Base-by-base conservation (phyloP, 208 protist genomes). In the Kentomonas sorsogonicus region DNA sequence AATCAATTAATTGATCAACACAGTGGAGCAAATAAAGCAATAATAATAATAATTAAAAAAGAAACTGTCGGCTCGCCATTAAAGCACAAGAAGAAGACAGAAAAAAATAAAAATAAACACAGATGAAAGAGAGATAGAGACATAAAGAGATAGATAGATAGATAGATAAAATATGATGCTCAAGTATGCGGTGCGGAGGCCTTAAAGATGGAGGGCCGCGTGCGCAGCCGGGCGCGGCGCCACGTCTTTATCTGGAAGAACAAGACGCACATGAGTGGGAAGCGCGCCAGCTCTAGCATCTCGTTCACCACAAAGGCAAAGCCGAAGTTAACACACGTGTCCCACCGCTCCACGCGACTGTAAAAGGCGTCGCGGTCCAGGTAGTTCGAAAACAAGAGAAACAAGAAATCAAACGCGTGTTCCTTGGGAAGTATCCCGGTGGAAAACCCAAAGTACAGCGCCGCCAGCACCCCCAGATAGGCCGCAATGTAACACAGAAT, bases 241-340 rank as follows among this genome's bases (percentile, higher is more conserved):
- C n/a, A n/a, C n/a, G n/a, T n/a, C n/a, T n/a, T n/a, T 26, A 78
- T 65, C 43, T 81, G 76, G 51, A 83, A 91, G 48, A 85, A 89
- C 18, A 83, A 68, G 51, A 86, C 79, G 36, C 91, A 77, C 46
- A 89, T 75, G 13, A 86, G n/a, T 4, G 87, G 83, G 23, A 94
- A 71, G 25, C 87, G 87, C 20, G 89, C 18, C 10, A 91, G 30
- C 72, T 94, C 83, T 1, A 91, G 46, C 56, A 83, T 72, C 46
- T 94, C 87, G 54, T 94, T 94, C 22, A 94, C 72, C 0, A 94
- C 74, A 72, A 94, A 91, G 2, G 83, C 87, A 78, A 91, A 94
- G n/a, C 83, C 87, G 41, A 94, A 70, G 63, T 94, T 82, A 3
- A 89, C 68, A 58, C 90, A 91, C 33, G 73, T 86, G 39, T 86